Evolutionary conservation across 2,329 filamentous ascomycete species (phyloP), one percentile per base, ranked within the genome.

Genomic region (Cladophialophora psammophila): DNA sequence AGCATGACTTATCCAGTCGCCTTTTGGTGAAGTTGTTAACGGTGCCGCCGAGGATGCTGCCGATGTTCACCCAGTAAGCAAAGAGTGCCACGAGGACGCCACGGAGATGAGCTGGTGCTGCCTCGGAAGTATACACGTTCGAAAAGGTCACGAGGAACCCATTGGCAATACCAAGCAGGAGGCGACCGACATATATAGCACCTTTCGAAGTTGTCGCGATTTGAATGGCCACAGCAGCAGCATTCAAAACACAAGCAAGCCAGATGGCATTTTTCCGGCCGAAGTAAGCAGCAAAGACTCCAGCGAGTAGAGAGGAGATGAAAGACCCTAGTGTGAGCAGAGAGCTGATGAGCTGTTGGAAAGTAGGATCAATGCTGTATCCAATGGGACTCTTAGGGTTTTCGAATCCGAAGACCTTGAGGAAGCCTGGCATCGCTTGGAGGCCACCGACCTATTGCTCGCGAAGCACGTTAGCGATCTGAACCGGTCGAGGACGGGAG

Each of bases 151-250:
- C 79, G 18, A 83, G 71, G 57, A 82, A 81, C 31, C 77, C 82
- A 64, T 82, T 83, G 0, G 81, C 78, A 32, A 81, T 26, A 42
- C 86, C 86, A 62, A 87, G 84, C 9, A 87, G 74, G 2, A 87
- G 75, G 26, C 86, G 81, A 10, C 84, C 86, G 26, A 81, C 79
- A 64, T 88, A 87, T 7, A 88, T 80, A 0, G 80, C 84, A 8
- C 79, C 83, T 42, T 87, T 86, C 60, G 77, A 73, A 5, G 79
- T 81, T 0, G 84, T 86, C 2, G 81, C 80, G 83, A 87, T 87
- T 85, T 87, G 87, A 71, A 87, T 80, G 18, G 86, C 78, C 66
- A 86, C 86, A 10, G 84, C 79, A 2, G 84, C 75, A 68, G 77
- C 80, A 69, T 84, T 86, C 10, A 84, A 74, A 0, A 82, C 26